These are phyloP conservation scores for Saccharomycopsis hybrid DNA, from an alignment of 1,139 yeast genomes.

Conservation along the genomic window DNA sequence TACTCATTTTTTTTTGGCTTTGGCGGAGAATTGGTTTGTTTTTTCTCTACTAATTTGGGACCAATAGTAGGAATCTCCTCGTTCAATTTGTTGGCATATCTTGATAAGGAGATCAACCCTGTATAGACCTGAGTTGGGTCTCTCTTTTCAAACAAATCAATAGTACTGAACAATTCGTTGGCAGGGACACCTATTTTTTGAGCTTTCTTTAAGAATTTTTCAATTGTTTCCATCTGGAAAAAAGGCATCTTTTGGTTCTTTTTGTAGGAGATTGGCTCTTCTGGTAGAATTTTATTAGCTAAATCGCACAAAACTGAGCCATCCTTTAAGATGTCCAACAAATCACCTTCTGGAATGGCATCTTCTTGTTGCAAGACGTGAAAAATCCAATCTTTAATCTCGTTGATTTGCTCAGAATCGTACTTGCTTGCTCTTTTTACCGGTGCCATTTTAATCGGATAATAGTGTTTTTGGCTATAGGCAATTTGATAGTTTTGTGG, in stretches of 20 bases:
- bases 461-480: too few species aligned
- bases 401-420: slow-evolving; percentile 29
- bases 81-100: slow-evolving; percentile 48
- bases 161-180: slow-evolving; percentile 78
- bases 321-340: slow-evolving; percentile 52
- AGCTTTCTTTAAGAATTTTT: slow-evolving; percentile 59
- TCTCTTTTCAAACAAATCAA: slow-evolving; percentile 64
- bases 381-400: slow-evolving; percentile 47
- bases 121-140: slow-evolving; percentile 78
- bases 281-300: slow-evolving; percentile 32
- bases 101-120: slow-evolving; percentile 65
- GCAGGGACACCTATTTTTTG: slow-evolving; percentile 65
- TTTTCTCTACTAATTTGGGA: slow-evolving; percentile 26
- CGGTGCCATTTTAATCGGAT: too few species aligned
- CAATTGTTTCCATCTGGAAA: slow-evolving; percentile 83
- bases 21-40: slow-evolving; percentile 10
- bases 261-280: slow-evolving; percentile 45
- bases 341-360: slow-evolving; percentile 29
- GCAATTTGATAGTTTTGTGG: too few species aligned
- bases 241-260: slow-evolving; percentile 66
- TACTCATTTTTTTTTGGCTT: slow-evolving; percentile 18
- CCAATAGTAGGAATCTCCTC: slow-evolving; percentile 44
- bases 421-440: slow-evolving; percentile 24
- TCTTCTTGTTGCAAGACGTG: slow-evolving; percentile 28
- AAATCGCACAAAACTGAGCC: slow-evolving; percentile 58